These are phyloP conservation scores for Quercus variabilis DNA, from an alignment of 306 rosid genomes.

Conservation along the genomic window DNA sequence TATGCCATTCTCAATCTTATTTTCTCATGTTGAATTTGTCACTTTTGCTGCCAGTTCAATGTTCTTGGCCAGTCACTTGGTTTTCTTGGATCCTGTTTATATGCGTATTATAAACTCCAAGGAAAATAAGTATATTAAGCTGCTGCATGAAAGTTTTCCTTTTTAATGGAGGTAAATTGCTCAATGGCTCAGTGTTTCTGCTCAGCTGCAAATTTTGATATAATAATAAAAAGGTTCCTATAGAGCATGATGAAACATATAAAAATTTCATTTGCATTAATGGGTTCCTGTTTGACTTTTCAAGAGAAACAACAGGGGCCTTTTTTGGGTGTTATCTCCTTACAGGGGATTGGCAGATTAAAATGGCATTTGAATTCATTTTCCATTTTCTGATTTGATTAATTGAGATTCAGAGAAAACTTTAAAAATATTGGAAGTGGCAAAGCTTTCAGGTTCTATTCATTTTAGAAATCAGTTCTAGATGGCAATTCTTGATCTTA, in stretches of 20 bases:
- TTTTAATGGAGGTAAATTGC: background rate
- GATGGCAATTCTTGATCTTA: background rate
- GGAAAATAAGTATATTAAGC: slow-evolving; percentile 37
- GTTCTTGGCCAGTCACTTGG: slow-evolving; percentile 68
- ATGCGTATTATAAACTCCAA: slow-evolving; percentile 62
- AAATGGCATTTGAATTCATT: too few species aligned
- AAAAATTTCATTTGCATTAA: background rate
- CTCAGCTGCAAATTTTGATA: slow-evolving; percentile 14
- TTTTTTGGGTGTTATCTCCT: too few species aligned
- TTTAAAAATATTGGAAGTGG: background rate
- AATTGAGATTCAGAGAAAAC: background rate
- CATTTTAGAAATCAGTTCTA: background rate
- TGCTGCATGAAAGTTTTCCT: slow-evolving; percentile 4
- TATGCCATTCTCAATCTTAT: background rate
- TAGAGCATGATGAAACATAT: background rate
- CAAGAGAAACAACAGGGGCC: too few species aligned
- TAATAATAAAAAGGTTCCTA: background rate
- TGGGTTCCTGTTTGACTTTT: background rate
- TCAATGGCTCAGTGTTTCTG: slow-evolving; percentile 12
- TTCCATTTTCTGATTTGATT: background rate
- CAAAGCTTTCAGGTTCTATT: background rate
- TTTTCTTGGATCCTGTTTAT: slow-evolving; percentile 66
- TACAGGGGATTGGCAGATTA: too few species aligned
- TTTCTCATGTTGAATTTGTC: background rate
- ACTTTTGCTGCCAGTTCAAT: slow-evolving; percentile 39